Base-by-base conservation (phyloP, 495 filamentous ascomycete genomes). In the Podospora australis region DNA sequence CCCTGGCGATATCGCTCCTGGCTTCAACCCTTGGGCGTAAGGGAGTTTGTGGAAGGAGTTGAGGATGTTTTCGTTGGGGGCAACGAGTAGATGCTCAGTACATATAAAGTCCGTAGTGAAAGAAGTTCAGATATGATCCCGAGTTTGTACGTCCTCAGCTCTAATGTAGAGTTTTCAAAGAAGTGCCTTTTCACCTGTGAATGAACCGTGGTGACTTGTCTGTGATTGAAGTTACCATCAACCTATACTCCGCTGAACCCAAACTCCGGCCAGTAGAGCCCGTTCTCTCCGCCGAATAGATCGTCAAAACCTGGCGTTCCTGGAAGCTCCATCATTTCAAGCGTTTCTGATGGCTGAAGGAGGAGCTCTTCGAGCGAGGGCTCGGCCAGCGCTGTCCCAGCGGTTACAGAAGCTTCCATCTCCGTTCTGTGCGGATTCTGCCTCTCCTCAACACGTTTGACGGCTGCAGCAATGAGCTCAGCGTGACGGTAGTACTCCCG, bases 191-290 rank as follows among this genome's bases (percentile, higher is more conserved):
- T n/a, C n/a, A n/a, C n/a, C n/a, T n/a, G n/a, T n/a, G n/a, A n/a
- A n/a, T n/a, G n/a, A n/a, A n/a, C n/a, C n/a, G n/a, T n/a, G n/a
- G n/a, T n/a, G n/a, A n/a, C n/a, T n/a, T n/a, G n/a, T 0, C 70
- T 47, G 29, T 66, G 44, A n/a, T 52, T 42, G 30, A 34, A 34
- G 16, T 34, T 6, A 16, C 30, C 13, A 16, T 34, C 16, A 34
- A n/a, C 30, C 2, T 34, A 16, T 34, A 34, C 16, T 4, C 28
- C 22, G 13, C 38, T 6, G 38, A 11, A 25, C 13, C 39, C 39
- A 32, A 46, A 46, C 44, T 46, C 44, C 14, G 44, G 44, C 44
- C 44, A 46, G 8, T 22, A 46, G 13, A 46, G 14, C 29, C 44
- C 44, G n/a, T 34, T 23, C 29, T 23, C 44, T n/a, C 36, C 26